A percentile compares a stretch with the other conserved stretches of the same genome.
phyloP scores from a whole-genome alignment of 2,329 filamentous ascomycete genomes.

The Chaetomium strumarium region DNA sequence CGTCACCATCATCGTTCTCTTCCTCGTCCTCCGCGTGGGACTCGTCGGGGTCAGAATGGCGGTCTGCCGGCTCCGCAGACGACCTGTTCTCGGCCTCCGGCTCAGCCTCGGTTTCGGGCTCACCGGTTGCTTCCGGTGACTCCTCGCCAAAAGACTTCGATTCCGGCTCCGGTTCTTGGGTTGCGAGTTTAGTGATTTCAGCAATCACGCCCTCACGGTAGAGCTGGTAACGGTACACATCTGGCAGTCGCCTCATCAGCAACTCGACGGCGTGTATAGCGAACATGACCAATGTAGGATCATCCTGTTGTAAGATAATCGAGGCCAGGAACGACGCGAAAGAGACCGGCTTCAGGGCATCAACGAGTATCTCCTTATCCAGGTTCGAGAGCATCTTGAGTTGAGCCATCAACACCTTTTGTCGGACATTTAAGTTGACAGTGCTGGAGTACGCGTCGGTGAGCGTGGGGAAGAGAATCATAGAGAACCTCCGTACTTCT shows the following conservation, averaged over 20 bases:
- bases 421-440: conserved; percentile 87
- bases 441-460: conserved; percentile 98
- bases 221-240: conserved; percentile 91
- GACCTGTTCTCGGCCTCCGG: conserved; percentile 26
- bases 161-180: conserved; percentile 37
- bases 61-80: conserved; percentile 26
- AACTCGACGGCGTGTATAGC: conserved; percentile 87
- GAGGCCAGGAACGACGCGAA: conserved; percentile 95
- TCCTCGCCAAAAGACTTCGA: conserved; percentile 27
- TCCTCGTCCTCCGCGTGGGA: conserved; percentile 30
- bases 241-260: conserved; percentile 73
- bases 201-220: conserved; percentile 94
- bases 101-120: conserved; percentile 14
- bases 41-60: conserved; percentile 21
- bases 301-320: conserved; percentile 92
- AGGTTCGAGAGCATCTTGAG: conserved; percentile 96
- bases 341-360: conserved; percentile 79
- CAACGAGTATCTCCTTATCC: conserved; percentile 76
- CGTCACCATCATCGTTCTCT: conserved; percentile 21
- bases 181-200: conserved; percentile 78
- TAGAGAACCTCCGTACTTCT: conserved; percentile 84
- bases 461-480: conserved; percentile 88
- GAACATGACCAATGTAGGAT: conserved; percentile 76
- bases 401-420: conserved; percentile 93
- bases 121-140: conserved; percentile 21